Evolutionary conservation across 2,329 filamentous ascomycete genomes (phyloP), one percentile per base, ranked within the genome.

Genomic region (Podosphaera xanthii): DNA sequence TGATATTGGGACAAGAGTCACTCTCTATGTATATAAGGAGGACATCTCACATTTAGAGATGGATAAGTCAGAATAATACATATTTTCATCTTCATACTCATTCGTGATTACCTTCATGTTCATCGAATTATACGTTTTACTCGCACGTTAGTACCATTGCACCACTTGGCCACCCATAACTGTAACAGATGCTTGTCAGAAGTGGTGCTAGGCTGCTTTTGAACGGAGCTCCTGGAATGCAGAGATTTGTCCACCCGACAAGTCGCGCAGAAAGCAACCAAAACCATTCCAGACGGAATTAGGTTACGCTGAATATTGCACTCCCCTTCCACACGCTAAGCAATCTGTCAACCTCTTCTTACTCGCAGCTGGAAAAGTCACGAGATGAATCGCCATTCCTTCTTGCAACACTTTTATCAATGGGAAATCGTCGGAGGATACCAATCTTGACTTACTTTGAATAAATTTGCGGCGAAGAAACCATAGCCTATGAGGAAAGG

Each of bases 341-440:
- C 42, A 4, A 46, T n/a, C 42, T 46, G 0, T 4, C 2, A 46
- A 22, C 22, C 22, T n/a, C 4, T 46, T n/a, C 42, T n/a, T 4
- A 46, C 42, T 3, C 22, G 4, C 2, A 12, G 42, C 42, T n/a
- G 42, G 22, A 46, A 46, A 46, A 46, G 42, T n/a, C 4, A 46
- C 42, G 22, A 2, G 10, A 46, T n/a, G 42, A 2, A 10, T 2
- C 42, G 42, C 42, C 10, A 46, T n/a, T n/a, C 42, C 22, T 46
- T 46, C 42, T 46, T 46, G 2, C 42, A 4, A 46, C 42, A n/a
- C 42, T 46, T 10, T 46, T 46, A 12, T 3, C 42, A 2, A 4
- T 4, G 42, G 42, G 22, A 12, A 46, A 46, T 46, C 22, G 22
- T 46, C 42, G 42, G 62, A 56, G 54, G 61, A 63, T 36, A 44